Base-by-base conservation (phyloP, 768 basidiomycete genomes). In the Pleurotus giganteus region DNA sequence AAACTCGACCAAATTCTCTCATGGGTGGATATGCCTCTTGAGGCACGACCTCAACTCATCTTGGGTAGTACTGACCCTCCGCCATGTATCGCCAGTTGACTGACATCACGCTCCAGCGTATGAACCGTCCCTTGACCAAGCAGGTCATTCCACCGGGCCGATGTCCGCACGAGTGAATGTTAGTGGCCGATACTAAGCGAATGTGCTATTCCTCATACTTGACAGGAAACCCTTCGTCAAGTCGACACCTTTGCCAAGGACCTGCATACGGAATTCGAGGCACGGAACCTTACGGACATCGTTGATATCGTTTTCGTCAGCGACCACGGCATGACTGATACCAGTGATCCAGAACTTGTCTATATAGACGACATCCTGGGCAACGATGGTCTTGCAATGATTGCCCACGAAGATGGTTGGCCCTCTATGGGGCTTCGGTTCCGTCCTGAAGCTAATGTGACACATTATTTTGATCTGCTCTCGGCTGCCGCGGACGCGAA, bases 281-380 rank as follows among this genome's bases (percentile, higher is more conserved):
- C 75, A 3, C 83, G 94, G 4, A 92, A 94, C 63, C 77, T 96
- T 23, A 85, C 83, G 1, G 81, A 88, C 43, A 89, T 95, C 17
- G 86, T 94, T 11, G 91, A 97, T 66, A 77, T 96, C 28, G 79
- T 96, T 21, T 94, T 95, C 61, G 93, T 97, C 59, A 89, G 87
- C 58, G 91, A 92, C 65, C 89, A 93, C 61, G 92, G 91, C n/a
- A 94, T 93, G 90, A 87, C 84, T 1, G 89, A 91, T 65, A 96
- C 92, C n/a, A 84, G 83, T 57, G 79, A 89, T 58, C 84, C 85
- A 0, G 82, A 87, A 46, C 77, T 81, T 45, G 71, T 95, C 29
- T 91, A 87, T 68, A 75, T 97, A 51, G 92, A 97, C 65, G 88
- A 91, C 60, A 82, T 92, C 54, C 72, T 92, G 31, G 89, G 88